These are phyloP conservation scores for Diplodia mutila DNA, from an alignment of 2,329 filamentous ascomycete genomes.

Conservation along the genomic window DNA sequence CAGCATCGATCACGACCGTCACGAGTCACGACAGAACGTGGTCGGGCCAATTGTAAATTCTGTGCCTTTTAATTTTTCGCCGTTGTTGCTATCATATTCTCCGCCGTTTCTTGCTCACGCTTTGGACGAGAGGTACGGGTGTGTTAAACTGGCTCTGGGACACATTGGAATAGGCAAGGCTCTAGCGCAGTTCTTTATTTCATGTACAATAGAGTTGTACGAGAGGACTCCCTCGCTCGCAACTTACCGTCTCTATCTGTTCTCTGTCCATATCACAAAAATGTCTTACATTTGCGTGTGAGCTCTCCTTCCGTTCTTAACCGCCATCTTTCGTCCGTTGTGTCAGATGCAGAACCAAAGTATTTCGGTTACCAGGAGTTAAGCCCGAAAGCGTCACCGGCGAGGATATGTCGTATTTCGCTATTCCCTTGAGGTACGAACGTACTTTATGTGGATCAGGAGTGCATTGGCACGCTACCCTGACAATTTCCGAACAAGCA, in stretches of 20 bases:
- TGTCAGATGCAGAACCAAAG: no score
- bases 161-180: not conserved
- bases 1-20: conserved; percentile 15
- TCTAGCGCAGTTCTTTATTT: not conserved
- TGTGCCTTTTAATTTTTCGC: not conserved
- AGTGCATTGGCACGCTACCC: no score
- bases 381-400: no score
- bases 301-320: not conserved
- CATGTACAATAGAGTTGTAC: conserved; percentile 20
- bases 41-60: conserved; percentile 13
- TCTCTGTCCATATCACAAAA: not conserved
- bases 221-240: not conserved
- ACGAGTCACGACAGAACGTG: conserved; percentile 6
- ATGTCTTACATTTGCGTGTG: not conserved
- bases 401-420: no score
- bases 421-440: no score
- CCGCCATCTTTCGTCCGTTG: no score
- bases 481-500: no score
- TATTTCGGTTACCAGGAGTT: no score
- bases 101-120: not conserved
- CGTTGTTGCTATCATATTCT: not conserved
- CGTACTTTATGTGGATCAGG: no score
- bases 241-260: not conserved
- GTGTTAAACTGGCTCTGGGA: not conserved
- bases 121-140: not conserved